Conservation (phyloP, 83 land plant genomes). For the Picea engelmannii region DNA sequence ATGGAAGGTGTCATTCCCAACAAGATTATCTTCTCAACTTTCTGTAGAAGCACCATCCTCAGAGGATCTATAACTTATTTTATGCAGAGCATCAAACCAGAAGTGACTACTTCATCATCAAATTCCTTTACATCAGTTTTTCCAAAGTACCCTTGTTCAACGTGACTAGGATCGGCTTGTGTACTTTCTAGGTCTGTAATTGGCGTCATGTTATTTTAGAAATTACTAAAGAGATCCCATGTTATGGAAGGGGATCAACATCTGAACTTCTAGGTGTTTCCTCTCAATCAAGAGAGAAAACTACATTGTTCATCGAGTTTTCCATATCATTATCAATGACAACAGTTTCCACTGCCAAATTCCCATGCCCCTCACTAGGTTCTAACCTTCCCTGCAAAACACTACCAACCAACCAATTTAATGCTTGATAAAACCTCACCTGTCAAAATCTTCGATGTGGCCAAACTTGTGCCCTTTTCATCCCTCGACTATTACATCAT, state of each 20-base stretch:
- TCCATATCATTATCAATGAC: not conserved
- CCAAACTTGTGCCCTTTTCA: constrained; percentile 11
- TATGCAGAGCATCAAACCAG: not conserved
- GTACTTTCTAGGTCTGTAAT: not conserved
- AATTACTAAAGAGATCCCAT: not conserved
- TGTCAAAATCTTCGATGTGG: not conserved
- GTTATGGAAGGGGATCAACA: no score
- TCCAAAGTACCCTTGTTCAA: not conserved
- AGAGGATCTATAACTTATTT: not conserved
- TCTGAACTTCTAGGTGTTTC: no score
- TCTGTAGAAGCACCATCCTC: not conserved
- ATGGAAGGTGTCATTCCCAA: not conserved
- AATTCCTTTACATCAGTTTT: not conserved
- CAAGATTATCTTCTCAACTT: not conserved
- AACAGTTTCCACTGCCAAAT: not conserved
- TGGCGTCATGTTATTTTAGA: not conserved
- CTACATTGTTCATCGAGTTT: not conserved
- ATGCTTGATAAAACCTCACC: not conserved
- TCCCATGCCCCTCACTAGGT: not conserved
- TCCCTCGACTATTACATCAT: constrained; percentile 35
- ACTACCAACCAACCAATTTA: not conserved
- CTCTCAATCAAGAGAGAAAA: not conserved
- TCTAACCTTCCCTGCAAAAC: not conserved
- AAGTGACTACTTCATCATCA: not conserved
- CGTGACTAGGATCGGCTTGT: not conserved